A percentile compares a stretch with the other conserved stretches of the same genome.
Evolutionary conservation across 495 filamentous ascomycete species (phyloP).

Genomic region (Gamarada debralockiae): DNA sequence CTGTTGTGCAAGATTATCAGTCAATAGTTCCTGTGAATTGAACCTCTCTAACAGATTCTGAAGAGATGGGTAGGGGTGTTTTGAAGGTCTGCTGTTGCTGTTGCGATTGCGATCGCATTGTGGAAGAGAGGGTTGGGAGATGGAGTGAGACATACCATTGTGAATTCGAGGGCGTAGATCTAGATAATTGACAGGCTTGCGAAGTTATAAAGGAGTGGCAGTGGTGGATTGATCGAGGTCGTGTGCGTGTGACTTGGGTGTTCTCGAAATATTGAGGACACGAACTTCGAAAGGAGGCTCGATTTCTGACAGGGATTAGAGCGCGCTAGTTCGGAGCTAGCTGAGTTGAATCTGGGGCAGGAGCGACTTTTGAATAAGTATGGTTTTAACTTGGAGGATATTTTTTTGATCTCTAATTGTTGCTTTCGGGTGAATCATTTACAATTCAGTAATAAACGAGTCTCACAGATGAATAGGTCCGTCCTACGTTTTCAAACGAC

Average conservation of each 20-base stretch:
- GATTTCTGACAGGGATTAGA: neutral
- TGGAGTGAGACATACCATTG: slow-evolving; percentile 5
- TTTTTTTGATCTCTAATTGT: no score
- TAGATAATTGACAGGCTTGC: neutral
- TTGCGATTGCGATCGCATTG: neutral
- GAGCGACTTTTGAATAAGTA: no score
- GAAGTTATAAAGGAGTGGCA: neutral
- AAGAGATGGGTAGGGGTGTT: neutral
- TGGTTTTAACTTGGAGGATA: no score
- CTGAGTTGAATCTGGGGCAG: no score
- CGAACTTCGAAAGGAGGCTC: neutral
- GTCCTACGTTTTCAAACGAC: no score
- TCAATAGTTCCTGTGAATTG: neutral
- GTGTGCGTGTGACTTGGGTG: neutral
- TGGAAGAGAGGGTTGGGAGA: neutral
- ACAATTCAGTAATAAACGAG: no score
- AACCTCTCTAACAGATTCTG: neutral
- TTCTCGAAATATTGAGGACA: slow-evolving; percentile 2
- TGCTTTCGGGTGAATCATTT: no score
- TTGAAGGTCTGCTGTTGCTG: neutral
- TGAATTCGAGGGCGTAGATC: neutral
- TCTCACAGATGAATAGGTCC: no score
- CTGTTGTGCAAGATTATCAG: slow-evolving; percentile 30
- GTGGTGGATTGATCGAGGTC: neutral
- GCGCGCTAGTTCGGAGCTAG: neutral